phyloP scores from a whole-genome alignment of 352 stramenopile genomes.

The Phytophthora litchii region DNA sequence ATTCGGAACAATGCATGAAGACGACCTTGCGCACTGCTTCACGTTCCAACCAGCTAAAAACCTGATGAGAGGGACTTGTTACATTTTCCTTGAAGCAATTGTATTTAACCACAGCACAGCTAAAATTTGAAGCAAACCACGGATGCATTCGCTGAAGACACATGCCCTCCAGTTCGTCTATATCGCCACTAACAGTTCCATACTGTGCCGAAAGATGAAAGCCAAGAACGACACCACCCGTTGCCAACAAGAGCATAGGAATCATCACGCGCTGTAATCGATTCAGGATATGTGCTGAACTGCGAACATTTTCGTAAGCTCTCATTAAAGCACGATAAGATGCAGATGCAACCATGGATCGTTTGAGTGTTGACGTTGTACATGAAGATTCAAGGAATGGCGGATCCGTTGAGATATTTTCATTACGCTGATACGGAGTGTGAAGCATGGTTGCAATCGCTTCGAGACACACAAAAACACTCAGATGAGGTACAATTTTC shows the following conservation, averaged over 20 bases:
- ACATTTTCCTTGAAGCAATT: slow-evolving; percentile 41
- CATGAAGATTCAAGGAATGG: neutral
- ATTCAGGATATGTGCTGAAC: neutral
- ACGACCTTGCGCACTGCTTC: slow-evolving; percentile 34
- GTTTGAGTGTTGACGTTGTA: neutral
- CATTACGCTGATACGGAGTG: neutral
- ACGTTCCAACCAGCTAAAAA: slow-evolving; percentile 30
- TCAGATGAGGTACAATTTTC: slow-evolving; percentile 46
- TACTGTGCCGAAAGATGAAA: slow-evolving; percentile 15
- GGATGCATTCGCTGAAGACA: slow-evolving; percentile 41
- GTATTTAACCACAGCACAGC: slow-evolving; percentile 42
- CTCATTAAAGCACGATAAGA: neutral
- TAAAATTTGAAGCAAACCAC: slow-evolving; percentile 46
- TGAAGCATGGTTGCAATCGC: slow-evolving; percentile 29
- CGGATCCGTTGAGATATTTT: too few species aligned
- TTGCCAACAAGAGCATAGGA: slow-evolving; percentile 27
- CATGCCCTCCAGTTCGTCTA: slow-evolving; percentile 2
- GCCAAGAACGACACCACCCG: slow-evolving; percentile 6
- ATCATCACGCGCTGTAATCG: slow-evolving; percentile 16
- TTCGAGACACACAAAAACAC: slow-evolving; percentile 38
- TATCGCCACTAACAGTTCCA: neutral
- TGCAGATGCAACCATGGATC: neutral
- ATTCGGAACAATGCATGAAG: slow-evolving; percentile 50
- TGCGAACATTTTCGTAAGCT: neutral
- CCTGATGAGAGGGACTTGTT: neutral